phyloP scores from a whole-genome alignment of 176 grass and related monocot species.

The Rhipidocladum racemiflorum region DNA sequence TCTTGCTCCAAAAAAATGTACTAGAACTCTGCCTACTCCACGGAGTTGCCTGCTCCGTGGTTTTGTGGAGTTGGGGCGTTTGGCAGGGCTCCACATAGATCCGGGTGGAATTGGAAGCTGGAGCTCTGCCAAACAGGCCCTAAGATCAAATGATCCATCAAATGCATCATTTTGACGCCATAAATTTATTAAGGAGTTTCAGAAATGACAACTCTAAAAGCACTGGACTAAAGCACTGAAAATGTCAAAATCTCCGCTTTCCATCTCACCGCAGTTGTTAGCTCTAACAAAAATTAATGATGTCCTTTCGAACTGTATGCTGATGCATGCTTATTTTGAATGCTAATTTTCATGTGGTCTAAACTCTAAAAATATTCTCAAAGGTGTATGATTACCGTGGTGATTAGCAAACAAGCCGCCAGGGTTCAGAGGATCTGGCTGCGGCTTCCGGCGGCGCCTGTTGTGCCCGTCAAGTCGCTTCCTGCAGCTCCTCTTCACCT shows the following conservation, averaged over 20 bases:
- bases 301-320: not conserved
- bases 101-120: too few species aligned
- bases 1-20: too few species aligned
- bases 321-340: not conserved
- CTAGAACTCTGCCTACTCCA: too few species aligned
- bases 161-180: not conserved
- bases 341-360: not conserved
- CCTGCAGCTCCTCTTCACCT: slow-evolving; percentile 82
- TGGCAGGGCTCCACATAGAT: too few species aligned
- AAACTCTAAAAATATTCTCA: not conserved
- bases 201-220: not conserved
- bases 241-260: not conserved
- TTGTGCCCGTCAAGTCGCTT: slow-evolving; percentile 87
- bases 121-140: too few species aligned
- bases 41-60: too few species aligned
- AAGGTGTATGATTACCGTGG: slow-evolving; percentile 48
- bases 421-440: slow-evolving; percentile 60
- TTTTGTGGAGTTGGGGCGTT: too few species aligned
- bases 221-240: not conserved
- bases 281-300: not conserved
- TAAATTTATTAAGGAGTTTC: not conserved
- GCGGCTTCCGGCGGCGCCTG: slow-evolving; percentile 72
- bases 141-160: not conserved
- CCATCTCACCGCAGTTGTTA: not conserved
- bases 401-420: slow-evolving; percentile 52